Base-by-base conservation (phyloP, 176 grass and related monocot species). In the Neostapfia colusana region DNA sequence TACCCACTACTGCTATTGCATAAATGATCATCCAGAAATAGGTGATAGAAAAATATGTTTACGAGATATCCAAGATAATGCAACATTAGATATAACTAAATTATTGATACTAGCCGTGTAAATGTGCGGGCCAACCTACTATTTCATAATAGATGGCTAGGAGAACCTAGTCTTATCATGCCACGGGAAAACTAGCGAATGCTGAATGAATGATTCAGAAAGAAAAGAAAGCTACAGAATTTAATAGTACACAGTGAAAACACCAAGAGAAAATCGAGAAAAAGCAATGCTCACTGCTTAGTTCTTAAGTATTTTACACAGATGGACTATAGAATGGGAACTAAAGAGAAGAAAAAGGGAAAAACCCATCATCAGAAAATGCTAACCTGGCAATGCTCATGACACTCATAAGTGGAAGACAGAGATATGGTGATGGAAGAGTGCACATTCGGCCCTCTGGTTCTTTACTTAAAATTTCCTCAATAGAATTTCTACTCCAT, bases 351-450 rank as follows among this genome's bases (percentile, higher is more conserved):
- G 4, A 8, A 54, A 54, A 54, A 49, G 7, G 50, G n/a, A 6
- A 53, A 14, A 6, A 67, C 17, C 16, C 34, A 67, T 45, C 6
- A 27, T 37, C 35, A 26, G 36, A 45, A n/a, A 55, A 69, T 37
- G 73, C 64, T 79, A n/a, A 95, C 95, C 95, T 92, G 39, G 92
- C 92, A 75, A 99, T 99, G 35, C 42, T 92, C 85, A 95, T 90
- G 64, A 92, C 89, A 77, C 91, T 99, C 89, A 99, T 92, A 49
- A 99, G 85, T 18, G 95, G 95, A 41, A 99, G 91, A 79, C 84
- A 92, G 5, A 99, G 72, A 63, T 95, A 95, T 12, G 95, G 91
- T 49, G 95, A 99, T 70, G 91, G 89, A 80, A 87, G 69, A 58
- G 86, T 90, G 39, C 37, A 78, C 70, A 81, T 76, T 57, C 9